These are phyloP conservation scores for Camellia sinensis DNA, from an alignment of 148 eudicot species.

Conservation along the genomic window DNA sequence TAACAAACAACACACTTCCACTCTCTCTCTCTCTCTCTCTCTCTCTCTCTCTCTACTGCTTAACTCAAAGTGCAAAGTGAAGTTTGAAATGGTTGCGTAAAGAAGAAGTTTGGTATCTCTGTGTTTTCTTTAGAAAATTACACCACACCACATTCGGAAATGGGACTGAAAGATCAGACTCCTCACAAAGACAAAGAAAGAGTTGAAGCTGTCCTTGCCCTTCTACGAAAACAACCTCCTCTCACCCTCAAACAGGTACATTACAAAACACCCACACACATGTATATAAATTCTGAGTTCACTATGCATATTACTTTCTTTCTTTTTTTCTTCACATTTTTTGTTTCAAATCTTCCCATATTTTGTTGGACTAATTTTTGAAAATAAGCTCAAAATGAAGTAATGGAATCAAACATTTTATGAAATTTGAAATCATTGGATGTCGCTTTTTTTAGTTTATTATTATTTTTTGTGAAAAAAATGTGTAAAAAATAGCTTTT, in stretches of 20 bases:
- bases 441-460: too few species aligned
- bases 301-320: not conserved
- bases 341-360: not conserved
- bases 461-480: too few species aligned
- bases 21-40: conserved; percentile 5
- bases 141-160: conserved; percentile 6
- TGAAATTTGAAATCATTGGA: too few species aligned
- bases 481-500: too few species aligned
- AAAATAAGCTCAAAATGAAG: not conserved
- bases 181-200: conserved; percentile 33
- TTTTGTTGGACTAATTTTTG: not conserved
- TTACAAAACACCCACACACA: not conserved
- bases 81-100: conserved; percentile 26
- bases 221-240: conserved; percentile 72
- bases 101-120: conserved; percentile 38
- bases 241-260: conserved; percentile 83
- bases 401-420: too few species aligned
- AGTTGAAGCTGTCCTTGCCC: conserved; percentile 65
- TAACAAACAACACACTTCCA: not conserved
- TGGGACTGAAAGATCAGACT: conserved; percentile 66
- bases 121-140: conserved; percentile 24
- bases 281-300: not conserved
- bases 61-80: not conserved
- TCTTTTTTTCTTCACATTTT: not conserved
- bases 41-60: not conserved